A percentile compares a stretch with the other conserved stretches of the same genome.
Evolutionary conservation across 2,329 filamentous ascomycete genomes (phyloP).

Genomic region (Colletotrichum higginsianum): DNA sequence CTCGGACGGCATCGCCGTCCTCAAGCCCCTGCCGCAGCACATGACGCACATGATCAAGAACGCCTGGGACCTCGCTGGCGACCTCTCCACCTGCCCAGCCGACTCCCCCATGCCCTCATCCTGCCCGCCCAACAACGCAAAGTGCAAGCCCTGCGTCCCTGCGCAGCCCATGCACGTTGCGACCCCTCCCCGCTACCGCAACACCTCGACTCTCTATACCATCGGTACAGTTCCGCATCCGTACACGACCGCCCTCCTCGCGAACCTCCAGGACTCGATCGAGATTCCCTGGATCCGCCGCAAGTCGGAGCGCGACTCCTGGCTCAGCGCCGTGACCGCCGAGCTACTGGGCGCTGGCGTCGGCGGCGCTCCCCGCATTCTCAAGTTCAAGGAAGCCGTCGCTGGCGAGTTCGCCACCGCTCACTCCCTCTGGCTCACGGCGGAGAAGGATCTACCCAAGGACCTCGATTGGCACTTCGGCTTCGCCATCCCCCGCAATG

Average conservation of each 20-base stretch:
- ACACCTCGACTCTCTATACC: conserved; percentile 80
- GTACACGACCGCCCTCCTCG: conserved; percentile 83
- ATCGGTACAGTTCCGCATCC: conserved; percentile 93
- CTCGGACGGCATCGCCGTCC: conserved; percentile 80
- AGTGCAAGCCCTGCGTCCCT: conserved; percentile 81
- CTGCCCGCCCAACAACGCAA: conserved; percentile 85
- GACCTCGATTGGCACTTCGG: conserved; percentile 93
- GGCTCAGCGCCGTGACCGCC: conserved; percentile 81
- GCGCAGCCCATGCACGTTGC: conserved; percentile 75
- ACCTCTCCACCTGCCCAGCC: conserved; percentile 81
- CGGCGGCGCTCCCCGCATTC: conserved; percentile 75
- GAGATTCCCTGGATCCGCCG: conserved; percentile 77
- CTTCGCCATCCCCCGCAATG: conserved; percentile 79
- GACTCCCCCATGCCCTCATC: conserved; percentile 79
- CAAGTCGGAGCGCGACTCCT: conserved; percentile 81
- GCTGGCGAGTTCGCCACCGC: conserved; percentile 76
- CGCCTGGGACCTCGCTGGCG: conserved; percentile 79
- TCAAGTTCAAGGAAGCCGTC: conserved; percentile 85
- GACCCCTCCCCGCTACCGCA: conserved; percentile 78
- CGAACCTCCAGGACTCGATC: conserved; percentile 72
- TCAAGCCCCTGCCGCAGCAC: conserved; percentile 84
- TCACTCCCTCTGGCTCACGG: conserved; percentile 85
- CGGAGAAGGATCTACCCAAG: conserved; percentile 73
- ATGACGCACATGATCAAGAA: conserved; percentile 81
- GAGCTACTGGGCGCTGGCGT: conserved; percentile 76